Base-by-base conservation (phyloP, 192 early-diverging fungal species). In the Diversispora epigaea region DNA sequence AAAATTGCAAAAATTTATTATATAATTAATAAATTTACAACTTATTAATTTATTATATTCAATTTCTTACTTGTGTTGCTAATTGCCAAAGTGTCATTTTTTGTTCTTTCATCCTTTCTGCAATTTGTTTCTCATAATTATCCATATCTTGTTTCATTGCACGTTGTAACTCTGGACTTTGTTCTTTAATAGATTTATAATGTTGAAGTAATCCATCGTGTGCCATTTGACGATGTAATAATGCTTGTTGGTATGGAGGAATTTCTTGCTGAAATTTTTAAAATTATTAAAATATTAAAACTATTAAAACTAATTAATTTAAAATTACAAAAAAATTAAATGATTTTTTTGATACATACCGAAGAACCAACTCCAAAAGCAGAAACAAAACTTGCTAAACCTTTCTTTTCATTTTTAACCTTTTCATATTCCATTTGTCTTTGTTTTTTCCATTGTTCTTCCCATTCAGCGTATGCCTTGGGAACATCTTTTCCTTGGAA, bases 81-180 rank as follows among this genome's bases (percentile, higher is more conserved):
- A 97, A 79, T 77, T 95, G 91, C 89, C 95, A 92, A 73, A 95
- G 85, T 50, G 94, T 95, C 56, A 88, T 83, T 78, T 91, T 93
- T 92, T 96, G 94, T 68, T 93, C 92, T 84, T 94, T 91, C 84
- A 96, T 66, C 85, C 89, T 93, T 85, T 81, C 88, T 77, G 84
- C 84, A 71, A 79, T 79, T 77, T 79, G 80, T 80, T 84, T 94
- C 71, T 90, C 82, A 60, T 84, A 78, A 63, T 83, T 63, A 46
- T 90, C 88, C 73, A 87, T 84, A 80, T 91, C 88, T 73, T 86
- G 83, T 82, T 90, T 82, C 78, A 87, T 84, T 79, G 90, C 84
- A 43, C 89, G 78, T 69, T 83, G 76, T 61, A 90, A 89, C 71
- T 97, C 91, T 75, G 90, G 87, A 56, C 88, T 88, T 52, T 88